phyloP scores from a whole-genome alignment of 768 basidiomycete species.

The Tricholoma furcatifolium region DNA sequence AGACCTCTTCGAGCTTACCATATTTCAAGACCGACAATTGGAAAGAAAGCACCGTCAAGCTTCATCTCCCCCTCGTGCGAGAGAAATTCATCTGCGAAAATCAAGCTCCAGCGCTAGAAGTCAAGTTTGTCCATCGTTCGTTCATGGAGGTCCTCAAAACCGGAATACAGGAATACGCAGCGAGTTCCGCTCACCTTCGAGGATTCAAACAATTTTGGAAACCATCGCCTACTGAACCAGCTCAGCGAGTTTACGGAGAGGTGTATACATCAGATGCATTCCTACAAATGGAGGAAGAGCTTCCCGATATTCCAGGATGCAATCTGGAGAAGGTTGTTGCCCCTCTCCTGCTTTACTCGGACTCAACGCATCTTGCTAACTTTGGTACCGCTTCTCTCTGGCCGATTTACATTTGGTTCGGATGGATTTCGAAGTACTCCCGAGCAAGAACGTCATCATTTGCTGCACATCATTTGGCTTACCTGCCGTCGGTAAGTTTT shows the following conservation, averaged over 20 bases:
- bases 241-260: background rate
- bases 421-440: conserved; percentile 19
- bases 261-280: background rate
- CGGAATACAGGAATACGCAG: background rate
- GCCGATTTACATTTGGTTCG: conserved; percentile 19
- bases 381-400: conserved; percentile 15
- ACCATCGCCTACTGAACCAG: background rate
- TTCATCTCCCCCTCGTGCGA: background rate
- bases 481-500: too few relatives aligned
- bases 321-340: conserved; percentile 23
- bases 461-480: conserved; percentile 18
- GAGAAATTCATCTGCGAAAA: background rate
- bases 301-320: conserved; percentile 5
- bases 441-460: conserved; percentile 9
- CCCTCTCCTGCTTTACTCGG: conserved; percentile 24
- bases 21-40: background rate
- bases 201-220: background rate
- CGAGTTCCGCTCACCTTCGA: background rate
- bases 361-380: too few relatives aligned
- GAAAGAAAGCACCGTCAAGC: background rate
- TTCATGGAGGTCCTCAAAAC: background rate
- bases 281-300: background rate
- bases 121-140: background rate
- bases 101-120: background rate
- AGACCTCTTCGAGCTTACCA: background rate